Conservation (phyloP, 306 rosid genomes). For the Corylus americana region DNA sequence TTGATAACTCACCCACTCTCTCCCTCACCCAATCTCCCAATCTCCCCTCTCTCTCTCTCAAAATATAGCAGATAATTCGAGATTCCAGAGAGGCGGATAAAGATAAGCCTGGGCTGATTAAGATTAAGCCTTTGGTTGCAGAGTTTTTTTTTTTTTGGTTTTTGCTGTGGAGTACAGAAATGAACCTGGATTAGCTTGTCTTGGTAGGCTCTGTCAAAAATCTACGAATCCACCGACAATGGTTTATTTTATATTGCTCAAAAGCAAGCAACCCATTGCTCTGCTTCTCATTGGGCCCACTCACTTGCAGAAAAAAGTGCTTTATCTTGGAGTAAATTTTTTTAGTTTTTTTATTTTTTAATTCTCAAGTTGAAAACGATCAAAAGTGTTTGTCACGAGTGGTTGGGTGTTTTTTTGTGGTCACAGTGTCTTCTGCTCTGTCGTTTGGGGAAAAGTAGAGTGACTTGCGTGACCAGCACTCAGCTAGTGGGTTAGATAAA, state of each 20-base stretch:
- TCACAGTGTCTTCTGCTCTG: not conserved
- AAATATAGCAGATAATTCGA: not conserved
- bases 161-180: slow-evolving; percentile 18
- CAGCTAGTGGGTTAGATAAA: slow-evolving; percentile 22
- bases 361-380: no score
- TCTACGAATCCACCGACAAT: slow-evolving; percentile 63
- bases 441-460: not conserved
- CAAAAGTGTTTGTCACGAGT: not conserved
- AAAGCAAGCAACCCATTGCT: not conserved
- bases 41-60: not conserved
- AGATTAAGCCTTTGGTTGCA: not conserved
- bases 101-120: not conserved
- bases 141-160: not conserved
- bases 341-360: not conserved
- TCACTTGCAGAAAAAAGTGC: not conserved
- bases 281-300: not conserved
- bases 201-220: slow-evolving; percentile 43
- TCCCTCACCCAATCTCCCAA: not conserved
- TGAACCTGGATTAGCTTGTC: slow-evolving; percentile 39
- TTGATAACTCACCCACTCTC: not conserved
- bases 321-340: not conserved
- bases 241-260: not conserved
- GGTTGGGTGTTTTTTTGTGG: slow-evolving; percentile 2
- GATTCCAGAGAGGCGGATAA: slow-evolving; percentile 9
- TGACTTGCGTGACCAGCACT: slow-evolving; percentile 16